A percentile compares a stretch with the other conserved stretches of the same genome.
These are phyloP conservation scores for Colletotrichum truncatum DNA, from an alignment of 2,329 filamentous ascomycete species.

Conservation along the genomic window DNA sequence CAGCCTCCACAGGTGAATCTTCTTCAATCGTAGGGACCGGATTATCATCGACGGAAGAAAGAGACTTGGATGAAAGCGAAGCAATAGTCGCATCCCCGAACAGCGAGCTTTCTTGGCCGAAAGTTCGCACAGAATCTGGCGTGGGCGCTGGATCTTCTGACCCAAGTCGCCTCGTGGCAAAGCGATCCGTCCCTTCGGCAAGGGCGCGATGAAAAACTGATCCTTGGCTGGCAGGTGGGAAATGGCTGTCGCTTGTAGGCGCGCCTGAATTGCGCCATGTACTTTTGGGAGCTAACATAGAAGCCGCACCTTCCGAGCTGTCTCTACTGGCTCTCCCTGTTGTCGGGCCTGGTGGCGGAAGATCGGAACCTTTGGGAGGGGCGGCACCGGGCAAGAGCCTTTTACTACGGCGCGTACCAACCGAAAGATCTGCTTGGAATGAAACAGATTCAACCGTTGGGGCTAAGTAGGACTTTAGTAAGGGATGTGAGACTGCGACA, in stretches of 20 bases:
- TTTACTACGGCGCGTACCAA: not conserved
- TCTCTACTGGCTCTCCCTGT: not conserved
- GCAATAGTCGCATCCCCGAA: conserved; percentile 14
- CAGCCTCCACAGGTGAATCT: not conserved
- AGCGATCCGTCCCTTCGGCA: not conserved
- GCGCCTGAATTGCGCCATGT: not conserved
- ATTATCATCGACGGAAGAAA: not conserved
- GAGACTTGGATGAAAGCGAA: not conserved
- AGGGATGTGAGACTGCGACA: conserved; percentile 9
- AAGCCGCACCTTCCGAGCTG: not conserved
- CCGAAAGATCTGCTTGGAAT: not conserved
- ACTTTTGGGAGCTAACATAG: not conserved
- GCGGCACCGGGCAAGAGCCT: conserved; percentile 3
- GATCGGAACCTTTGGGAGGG: conserved; percentile 9
- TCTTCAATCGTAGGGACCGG: conserved; percentile 13
- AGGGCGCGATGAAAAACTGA: conserved; percentile 18
- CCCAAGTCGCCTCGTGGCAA: not conserved
- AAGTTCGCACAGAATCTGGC: conserved; percentile 24
- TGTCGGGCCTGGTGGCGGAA: not conserved
- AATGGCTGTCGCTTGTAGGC: not conserved
- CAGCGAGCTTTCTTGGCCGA: conserved; percentile 29
- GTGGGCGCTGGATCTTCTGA: not conserved
- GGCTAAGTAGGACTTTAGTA: conserved; percentile 3
- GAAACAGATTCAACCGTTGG: not conserved
- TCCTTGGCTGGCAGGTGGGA: not conserved